phyloP scores from a whole-genome alignment of 75 land plant genomes.

The Picea glauca region DNA sequence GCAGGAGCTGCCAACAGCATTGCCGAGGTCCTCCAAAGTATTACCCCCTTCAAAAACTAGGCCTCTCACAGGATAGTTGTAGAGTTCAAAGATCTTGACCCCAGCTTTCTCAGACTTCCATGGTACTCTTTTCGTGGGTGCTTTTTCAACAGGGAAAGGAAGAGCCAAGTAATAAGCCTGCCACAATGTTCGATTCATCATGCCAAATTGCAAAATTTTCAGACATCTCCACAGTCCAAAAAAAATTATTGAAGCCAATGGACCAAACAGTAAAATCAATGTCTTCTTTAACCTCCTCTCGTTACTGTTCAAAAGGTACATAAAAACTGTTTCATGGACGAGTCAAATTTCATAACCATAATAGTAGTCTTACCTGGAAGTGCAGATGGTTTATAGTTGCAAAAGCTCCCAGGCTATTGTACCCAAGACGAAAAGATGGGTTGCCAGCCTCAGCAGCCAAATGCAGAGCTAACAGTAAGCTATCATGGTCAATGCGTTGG shows the following conservation, averaged over 20 bases:
- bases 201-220: too few species aligned
- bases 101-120: conserved; percentile 14
- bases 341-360: too few species aligned
- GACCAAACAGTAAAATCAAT: too few species aligned
- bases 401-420: conserved; percentile 98
- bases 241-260: too few species aligned
- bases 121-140: conserved; percentile 43
- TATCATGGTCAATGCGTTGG: conserved; percentile 73
- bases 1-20: conserved; percentile 60
- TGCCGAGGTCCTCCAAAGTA: conserved; percentile 43
- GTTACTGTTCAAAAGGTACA: too few species aligned
- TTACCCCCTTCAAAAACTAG: conserved; percentile 73
- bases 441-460: conserved; percentile 77
- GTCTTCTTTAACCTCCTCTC: too few species aligned
- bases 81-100: conserved; percentile 53
- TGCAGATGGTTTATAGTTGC: conserved; percentile 99
- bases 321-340: too few species aligned
- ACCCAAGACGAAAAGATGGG: conserved; percentile 82
- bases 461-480: conserved; percentile 78
- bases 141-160: conserved; percentile 90
- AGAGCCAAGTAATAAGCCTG: conserved; percentile 83
- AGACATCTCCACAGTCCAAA: too few species aligned
- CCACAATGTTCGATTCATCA: background rate
- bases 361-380: conserved; percentile 82
- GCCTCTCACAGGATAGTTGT: conserved; percentile 77